Conservation (phyloP, 2,329 filamentous ascomycete species). For the Exophiala alcalophila region DNA sequence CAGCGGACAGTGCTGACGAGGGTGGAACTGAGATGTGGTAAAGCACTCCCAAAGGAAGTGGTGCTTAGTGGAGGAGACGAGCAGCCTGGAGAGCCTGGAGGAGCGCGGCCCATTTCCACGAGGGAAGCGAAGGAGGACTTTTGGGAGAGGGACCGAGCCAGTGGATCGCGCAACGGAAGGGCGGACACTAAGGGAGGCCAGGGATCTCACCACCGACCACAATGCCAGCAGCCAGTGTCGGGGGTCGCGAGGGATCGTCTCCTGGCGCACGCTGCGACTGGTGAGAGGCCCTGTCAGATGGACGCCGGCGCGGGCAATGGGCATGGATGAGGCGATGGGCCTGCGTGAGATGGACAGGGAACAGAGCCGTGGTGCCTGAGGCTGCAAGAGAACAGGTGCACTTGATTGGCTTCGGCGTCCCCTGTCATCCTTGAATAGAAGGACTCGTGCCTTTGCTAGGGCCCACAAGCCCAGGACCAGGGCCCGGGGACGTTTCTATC, state of each 20-base stretch:
- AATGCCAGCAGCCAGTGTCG: slow-evolving; percentile 8
- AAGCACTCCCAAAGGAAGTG: too few relatives aligned
- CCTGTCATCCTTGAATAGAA: slow-evolving; percentile 12
- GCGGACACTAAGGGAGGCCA: slow-evolving; percentile 9
- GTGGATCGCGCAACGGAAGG: slow-evolving; percentile 19
- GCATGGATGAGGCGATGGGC: slow-evolving; percentile 3
- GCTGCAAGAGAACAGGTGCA: slow-evolving; percentile 3
- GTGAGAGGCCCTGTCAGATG: slow-evolving; percentile 20
- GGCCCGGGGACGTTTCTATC: slow-evolving; percentile 4
- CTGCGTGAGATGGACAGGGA: slow-evolving; percentile 5
- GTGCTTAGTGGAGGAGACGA: not conserved
- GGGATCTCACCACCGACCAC: slow-evolving; percentile 6
- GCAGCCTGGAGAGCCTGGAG: not conserved
- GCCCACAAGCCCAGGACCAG: slow-evolving; percentile 3
- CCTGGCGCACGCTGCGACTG: slow-evolving; percentile 5
- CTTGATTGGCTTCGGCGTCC: slow-evolving; percentile 1
- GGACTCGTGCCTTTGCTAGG: too few relatives aligned
- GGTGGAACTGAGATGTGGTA: slow-evolving; percentile 3
- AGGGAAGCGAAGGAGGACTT: slow-evolving; percentile 7
- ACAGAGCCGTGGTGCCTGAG: slow-evolving; percentile 16
- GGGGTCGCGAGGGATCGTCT: slow-evolving; percentile 6
- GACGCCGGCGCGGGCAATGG: too few relatives aligned
- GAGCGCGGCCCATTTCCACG: slow-evolving; percentile 14
- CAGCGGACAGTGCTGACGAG: slow-evolving; percentile 11
- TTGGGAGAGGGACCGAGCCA: slow-evolving; percentile 10